phyloP scores from a whole-genome alignment of 129 eudicot species.

The Flaveria robusta region DNA sequence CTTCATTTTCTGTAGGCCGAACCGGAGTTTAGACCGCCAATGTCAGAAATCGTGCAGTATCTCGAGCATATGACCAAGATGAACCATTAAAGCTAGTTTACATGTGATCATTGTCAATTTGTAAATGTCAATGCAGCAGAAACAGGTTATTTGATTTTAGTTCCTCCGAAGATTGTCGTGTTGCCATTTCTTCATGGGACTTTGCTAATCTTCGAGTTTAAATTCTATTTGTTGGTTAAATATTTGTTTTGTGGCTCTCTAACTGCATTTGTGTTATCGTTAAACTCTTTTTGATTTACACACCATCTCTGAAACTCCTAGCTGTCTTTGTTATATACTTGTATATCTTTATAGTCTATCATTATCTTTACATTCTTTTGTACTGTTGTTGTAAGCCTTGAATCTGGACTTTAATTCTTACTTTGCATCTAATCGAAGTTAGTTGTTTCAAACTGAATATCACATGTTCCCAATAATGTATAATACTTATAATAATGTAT shows the following conservation, averaged over 20 bases:
- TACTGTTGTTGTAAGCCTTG: too few species aligned
- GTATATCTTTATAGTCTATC: too few species aligned
- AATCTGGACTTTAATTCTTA: too few species aligned
- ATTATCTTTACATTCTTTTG: too few species aligned
- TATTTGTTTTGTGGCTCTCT: background rate
- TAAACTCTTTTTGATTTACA: background rate
- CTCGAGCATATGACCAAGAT: slow-evolving; percentile 57
- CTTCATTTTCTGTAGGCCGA: slow-evolving; percentile 47
- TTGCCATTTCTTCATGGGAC: background rate
- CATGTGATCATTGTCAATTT: background rate
- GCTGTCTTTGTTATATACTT: too few species aligned
- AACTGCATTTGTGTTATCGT: background rate
- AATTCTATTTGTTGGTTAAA: background rate
- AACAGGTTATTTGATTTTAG: background rate
- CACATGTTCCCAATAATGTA: too few species aligned
- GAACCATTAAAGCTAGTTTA: background rate
- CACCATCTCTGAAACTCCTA: background rate
- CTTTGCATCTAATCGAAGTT: too few species aligned
- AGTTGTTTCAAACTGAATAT: too few species aligned
- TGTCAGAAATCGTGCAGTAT: slow-evolving; percentile 84
- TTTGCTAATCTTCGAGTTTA: background rate
- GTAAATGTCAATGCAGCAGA: slow-evolving; percentile 1
- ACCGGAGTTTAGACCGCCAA: slow-evolving; percentile 97
- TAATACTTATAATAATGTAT: too few species aligned
- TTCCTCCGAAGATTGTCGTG: background rate